A percentile compares a stretch with the other conserved stretches of the same genome.
Conservation (phyloP, 2,329 filamentous ascomycete species). For the Diaporthe destruens region DNA sequence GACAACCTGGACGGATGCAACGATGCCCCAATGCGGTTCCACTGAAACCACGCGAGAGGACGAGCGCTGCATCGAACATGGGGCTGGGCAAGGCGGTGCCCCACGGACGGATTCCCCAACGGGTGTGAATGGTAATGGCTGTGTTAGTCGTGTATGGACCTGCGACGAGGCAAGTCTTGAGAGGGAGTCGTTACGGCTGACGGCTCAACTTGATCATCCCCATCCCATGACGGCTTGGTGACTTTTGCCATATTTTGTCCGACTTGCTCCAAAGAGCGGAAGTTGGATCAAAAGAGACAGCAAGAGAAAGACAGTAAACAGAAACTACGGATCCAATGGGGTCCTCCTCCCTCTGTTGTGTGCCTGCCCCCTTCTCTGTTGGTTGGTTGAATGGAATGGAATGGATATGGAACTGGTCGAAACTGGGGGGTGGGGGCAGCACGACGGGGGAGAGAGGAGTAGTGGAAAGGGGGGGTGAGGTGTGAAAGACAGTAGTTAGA, state of each 20-base stretch:
- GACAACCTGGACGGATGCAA: neutral
- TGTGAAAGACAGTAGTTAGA: constrained; percentile 35
- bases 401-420: neutral
- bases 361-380: neutral
- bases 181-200: neutral
- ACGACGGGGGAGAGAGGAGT: neutral
- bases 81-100: neutral
- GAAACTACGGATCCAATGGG: constrained; percentile 5
- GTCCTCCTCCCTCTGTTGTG: neutral
- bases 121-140: neutral
- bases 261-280: neutral
- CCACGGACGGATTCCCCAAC: neutral
- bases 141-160: neutral
- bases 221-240: neutral
- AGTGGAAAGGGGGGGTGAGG: neutral
- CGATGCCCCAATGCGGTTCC: neutral
- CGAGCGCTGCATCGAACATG: too few relatives aligned
- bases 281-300: neutral
- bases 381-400: constrained; percentile 20
- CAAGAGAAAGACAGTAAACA: neutral
- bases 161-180: neutral
- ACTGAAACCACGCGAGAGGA: too few relatives aligned
- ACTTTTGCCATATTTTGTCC: neutral
- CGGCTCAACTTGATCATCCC: neutral
- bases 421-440: neutral